These are phyloP conservation scores for Kazachstania sp. DNA, from an alignment of 1,139 yeast genomes.

Conservation along the genomic window DNA sequence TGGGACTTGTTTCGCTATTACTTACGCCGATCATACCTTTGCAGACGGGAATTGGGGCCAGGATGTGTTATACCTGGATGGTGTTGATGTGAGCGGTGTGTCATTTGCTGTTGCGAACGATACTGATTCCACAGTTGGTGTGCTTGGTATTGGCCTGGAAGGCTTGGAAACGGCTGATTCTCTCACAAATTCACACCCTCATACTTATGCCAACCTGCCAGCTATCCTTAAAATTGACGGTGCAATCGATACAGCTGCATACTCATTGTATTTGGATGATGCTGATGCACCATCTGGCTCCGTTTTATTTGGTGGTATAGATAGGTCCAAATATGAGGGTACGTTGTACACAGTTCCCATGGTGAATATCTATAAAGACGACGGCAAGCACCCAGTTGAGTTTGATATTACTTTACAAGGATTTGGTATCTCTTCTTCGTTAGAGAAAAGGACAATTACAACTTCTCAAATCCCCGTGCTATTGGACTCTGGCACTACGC, in stretches of 20 bases:
- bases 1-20: slow-evolving; percentile 38
- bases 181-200: slow-evolving; percentile 11
- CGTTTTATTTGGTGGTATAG: slow-evolving; percentile 52
- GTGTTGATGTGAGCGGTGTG: slow-evolving; percentile 22
- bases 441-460: slow-evolving; percentile 20
- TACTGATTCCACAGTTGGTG: slow-evolving; percentile 46
- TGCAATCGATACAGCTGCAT: slow-evolving; percentile 41
- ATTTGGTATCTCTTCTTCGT: slow-evolving; percentile 32
- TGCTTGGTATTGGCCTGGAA: slow-evolving; percentile 52
- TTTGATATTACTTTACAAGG: slow-evolving; percentile 40
- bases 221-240: slow-evolving; percentile 44
- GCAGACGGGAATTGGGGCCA: slow-evolving; percentile 56
- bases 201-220: slow-evolving; percentile 38
- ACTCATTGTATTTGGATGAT: slow-evolving; percentile 40
- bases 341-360: slow-evolving; percentile 39
- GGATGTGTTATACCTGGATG: slow-evolving; percentile 37
- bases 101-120: slow-evolving; percentile 52
- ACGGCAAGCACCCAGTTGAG: slow-evolving; percentile 31
- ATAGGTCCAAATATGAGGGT: slow-evolving; percentile 44
- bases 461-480: slow-evolving; percentile 36
- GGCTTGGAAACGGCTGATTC: slow-evolving; percentile 40
- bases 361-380: slow-evolving; percentile 33
- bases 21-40: slow-evolving; percentile 49
- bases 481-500: slow-evolving; percentile 63
- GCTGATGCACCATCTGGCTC: slow-evolving; percentile 4